Evolutionary conservation across 257 asterid species (phyloP), one percentile per base, ranked within the genome.

Genomic region (Solanum tacnaense): DNA sequence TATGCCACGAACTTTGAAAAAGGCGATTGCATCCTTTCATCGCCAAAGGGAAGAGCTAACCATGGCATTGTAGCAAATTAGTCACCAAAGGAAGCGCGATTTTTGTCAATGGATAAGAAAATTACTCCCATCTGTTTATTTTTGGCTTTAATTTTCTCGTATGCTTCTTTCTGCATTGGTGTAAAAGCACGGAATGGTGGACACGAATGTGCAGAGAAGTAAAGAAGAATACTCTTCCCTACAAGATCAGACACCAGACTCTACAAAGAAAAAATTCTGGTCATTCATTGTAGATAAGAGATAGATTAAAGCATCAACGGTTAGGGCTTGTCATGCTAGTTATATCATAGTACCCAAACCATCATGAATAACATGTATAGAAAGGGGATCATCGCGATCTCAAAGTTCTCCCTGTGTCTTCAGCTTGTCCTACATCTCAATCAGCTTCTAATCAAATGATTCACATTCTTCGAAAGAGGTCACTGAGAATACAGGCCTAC

Each of bases 101-200:
- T 95, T 35, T 90, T 72, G 93, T 96, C 98, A 23, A 96, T 94
- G 8, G 98, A 95, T 86, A 94, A 89, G 94, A 95, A 95, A 84
- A 93, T 86, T 21, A 96, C 92, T 88, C 93, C 98, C 18, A 95
- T 88, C 2, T 89, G 78, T 5, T 88, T 88, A 36, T 89, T 92
- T 49, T 92, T 91, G 32, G 88, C 86, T 83, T 93, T 96, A 89
- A 96, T 93, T 85, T 94, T 87, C 12, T 91, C 39, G 60, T 95
- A 94, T 2, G 94, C 92, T 89, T 93, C 72, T 34, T 79, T 73
- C 72, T 96, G 98, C 58, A 85, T 84, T 18, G 98, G 98, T 20
- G 93, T 92, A 90, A 97, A 94, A 31, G 98, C 98, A 5, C 94
- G 95, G 92, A 98, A 96, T 3, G 99, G 98, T 13, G 98, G 98